phyloP scores from a whole-genome alignment of 2,329 filamentous ascomycete genomes.

The Clonostachys solani region DNA sequence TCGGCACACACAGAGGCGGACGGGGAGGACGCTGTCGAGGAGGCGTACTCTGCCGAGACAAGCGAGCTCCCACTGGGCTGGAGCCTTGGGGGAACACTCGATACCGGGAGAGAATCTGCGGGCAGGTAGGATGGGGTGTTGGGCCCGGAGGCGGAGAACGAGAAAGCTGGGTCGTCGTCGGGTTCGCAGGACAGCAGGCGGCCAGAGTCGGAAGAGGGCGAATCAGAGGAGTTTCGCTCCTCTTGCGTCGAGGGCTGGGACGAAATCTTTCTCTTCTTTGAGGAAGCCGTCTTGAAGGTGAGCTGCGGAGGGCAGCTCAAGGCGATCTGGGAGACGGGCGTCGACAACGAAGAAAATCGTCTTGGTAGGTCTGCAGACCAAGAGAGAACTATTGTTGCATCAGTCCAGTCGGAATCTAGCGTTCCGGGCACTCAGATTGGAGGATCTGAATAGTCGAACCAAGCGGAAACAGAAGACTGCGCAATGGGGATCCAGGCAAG shows the following conservation, averaged over 20 bases:
- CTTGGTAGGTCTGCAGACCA: no score
- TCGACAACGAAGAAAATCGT: background rate
- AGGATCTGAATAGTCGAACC: no score
- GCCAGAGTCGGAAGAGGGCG: constrained; percentile 38
- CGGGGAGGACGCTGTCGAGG: constrained; percentile 54
- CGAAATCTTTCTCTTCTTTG: constrained; percentile 68
- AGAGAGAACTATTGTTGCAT: no score
- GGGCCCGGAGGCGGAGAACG: constrained; percentile 39
- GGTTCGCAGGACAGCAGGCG: constrained; percentile 46
- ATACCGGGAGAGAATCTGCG: constrained; percentile 38
- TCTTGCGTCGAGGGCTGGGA: constrained; percentile 39
- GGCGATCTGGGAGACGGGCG: constrained; percentile 4
- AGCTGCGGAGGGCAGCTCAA: constrained; percentile 62
- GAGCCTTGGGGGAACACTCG: constrained; percentile 47
- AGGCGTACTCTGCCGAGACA: constrained; percentile 42
- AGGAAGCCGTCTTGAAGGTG: constrained; percentile 68
- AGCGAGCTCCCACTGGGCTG: constrained; percentile 37
- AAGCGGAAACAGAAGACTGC: no score
- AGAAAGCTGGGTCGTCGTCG: constrained; percentile 43
- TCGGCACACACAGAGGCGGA: constrained; percentile 51
- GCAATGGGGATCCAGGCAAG: no score
- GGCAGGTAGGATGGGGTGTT: constrained; percentile 34
- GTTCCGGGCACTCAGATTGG: no score
- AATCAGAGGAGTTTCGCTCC: constrained; percentile 24
- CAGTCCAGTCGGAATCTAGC: no score